These are phyloP conservation scores for Globisporangium acanthophoron DNA, from an alignment of 352 stramenopile species.

Conservation along the genomic window DNA sequence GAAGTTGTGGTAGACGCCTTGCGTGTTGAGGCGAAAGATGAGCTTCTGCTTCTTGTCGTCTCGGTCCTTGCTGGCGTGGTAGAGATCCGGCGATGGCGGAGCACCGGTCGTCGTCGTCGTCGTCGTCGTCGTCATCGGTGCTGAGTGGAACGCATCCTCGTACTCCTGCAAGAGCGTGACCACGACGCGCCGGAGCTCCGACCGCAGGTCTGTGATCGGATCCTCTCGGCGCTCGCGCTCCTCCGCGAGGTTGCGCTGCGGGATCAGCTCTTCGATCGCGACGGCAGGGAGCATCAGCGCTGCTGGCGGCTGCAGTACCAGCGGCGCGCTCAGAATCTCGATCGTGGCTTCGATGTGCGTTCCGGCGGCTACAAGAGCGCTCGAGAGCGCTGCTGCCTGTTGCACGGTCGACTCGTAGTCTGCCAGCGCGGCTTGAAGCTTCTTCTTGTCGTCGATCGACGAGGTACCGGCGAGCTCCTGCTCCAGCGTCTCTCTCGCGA, in stretches of 20 bases:
- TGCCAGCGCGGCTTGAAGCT: constrained; percentile 44
- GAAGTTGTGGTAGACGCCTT: constrained; percentile 74
- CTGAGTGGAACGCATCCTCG: constrained; percentile 23
- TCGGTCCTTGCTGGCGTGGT: constrained; percentile 13
- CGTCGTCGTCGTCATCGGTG: background rate
- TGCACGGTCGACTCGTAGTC: constrained; percentile 51
- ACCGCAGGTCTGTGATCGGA: constrained; percentile 32
- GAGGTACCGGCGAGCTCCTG: constrained; percentile 41
- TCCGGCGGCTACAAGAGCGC: constrained; percentile 13
- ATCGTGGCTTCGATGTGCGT: constrained; percentile 26
- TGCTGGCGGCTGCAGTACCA: constrained; percentile 36
- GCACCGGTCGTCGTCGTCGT: background rate
- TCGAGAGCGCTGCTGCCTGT: constrained; percentile 19
- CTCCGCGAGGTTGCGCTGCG: constrained; percentile 36
- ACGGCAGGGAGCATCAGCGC: constrained; percentile 18
- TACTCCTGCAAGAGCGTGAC: constrained; percentile 60
- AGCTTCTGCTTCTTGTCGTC: constrained; percentile 70
- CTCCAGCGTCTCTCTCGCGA: constrained; percentile 45
- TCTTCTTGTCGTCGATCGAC: constrained; percentile 75
- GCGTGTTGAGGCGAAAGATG: constrained; percentile 72
- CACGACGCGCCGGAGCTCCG: constrained; percentile 58
- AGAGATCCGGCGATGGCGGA: no score
- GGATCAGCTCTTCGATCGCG: constrained; percentile 46
- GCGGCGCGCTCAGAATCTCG: constrained; percentile 25
- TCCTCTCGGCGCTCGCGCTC: constrained; percentile 42